A percentile compares a stretch with the other conserved stretches of the same genome.
Evolutionary conservation across 306 rosid genomes (phyloP).

Genomic region (Prinsepia uniflora): DNA sequence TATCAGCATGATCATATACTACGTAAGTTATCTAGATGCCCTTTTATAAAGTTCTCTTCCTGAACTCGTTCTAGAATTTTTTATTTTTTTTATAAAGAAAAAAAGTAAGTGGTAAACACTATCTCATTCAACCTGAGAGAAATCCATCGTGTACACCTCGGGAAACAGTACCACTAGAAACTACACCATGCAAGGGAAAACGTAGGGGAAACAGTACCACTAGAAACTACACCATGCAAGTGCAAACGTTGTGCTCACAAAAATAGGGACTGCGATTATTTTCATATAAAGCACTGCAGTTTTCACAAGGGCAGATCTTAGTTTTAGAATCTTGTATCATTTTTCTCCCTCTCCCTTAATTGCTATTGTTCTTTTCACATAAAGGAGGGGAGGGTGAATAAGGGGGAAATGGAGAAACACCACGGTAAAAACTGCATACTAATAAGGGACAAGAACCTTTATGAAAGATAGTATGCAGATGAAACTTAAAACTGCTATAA

Average conservation of each 20-base stretch:
- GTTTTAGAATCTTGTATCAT: background rate
- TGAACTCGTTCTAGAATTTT: too few species aligned
- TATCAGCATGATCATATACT: constrained; percentile 78
- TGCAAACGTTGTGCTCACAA: too few species aligned
- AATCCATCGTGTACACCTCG: background rate
- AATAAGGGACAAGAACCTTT: background rate
- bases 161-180: background rate
- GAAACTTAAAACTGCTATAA: background rate
- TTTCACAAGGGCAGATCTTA: background rate
- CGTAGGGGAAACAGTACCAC: background rate
- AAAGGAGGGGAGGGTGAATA: background rate
- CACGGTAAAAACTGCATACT: background rate
- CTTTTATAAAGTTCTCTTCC: constrained; percentile 8
- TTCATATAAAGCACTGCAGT: background rate
- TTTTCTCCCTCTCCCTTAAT: too few species aligned
- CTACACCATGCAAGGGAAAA: background rate
- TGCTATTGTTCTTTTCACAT: background rate
- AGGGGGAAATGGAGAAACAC: background rate
- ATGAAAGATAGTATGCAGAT: background rate
- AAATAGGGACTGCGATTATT: background rate
- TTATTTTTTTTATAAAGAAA: background rate
- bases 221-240: background rate
- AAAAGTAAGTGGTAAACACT: background rate
- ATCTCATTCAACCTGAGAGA: constrained; percentile 1
- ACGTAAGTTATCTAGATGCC: constrained; percentile 46